These are phyloP conservation scores for Fimicolochytrium jonesii DNA, from an alignment of 192 early-diverging fungal genomes.

Conservation along the genomic window DNA sequence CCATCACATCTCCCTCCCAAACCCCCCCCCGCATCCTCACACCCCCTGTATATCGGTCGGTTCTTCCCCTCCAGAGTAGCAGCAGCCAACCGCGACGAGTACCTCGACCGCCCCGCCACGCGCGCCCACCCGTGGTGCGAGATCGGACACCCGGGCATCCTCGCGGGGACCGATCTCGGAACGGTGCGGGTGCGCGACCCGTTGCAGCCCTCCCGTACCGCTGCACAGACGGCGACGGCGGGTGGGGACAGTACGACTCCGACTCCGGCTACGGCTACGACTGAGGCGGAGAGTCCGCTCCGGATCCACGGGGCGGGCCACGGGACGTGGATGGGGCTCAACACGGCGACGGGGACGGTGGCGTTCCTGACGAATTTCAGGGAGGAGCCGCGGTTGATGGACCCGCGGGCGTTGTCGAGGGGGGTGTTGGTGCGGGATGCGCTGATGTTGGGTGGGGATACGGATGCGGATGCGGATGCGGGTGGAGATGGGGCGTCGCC, in stretches of 20 bases:
- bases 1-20: no score
- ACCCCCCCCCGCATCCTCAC: no score
- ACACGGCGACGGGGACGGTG: constrained; percentile 18
- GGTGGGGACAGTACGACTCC: no score
- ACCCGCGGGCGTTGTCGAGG: constrained; percentile 22
- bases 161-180: constrained; percentile 34
- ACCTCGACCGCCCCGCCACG: constrained; percentile 26
- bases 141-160: constrained; percentile 14
- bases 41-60: no score
- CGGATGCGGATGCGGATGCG: no score
- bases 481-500: no score
- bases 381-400: constrained; percentile 11
- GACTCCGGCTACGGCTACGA: no score
- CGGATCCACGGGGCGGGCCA: neutral
- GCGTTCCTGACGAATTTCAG: constrained; percentile 42
- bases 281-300: no score
- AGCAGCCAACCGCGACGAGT: constrained; percentile 47
- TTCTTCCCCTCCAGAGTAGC: no score
- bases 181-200: constrained; percentile 9
- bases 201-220: neutral
- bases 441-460: no score
- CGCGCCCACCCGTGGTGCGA: constrained; percentile 31
- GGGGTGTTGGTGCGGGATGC: constrained; percentile 37
- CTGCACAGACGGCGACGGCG: no score
- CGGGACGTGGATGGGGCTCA: constrained; percentile 40